Percentiles rank a stretch among this genome's conserved stretches.
These are phyloP conservation scores for Cordyceps militaris DNA, from an alignment of 2,329 filamentous ascomycete species.

Conservation along the genomic window DNA sequence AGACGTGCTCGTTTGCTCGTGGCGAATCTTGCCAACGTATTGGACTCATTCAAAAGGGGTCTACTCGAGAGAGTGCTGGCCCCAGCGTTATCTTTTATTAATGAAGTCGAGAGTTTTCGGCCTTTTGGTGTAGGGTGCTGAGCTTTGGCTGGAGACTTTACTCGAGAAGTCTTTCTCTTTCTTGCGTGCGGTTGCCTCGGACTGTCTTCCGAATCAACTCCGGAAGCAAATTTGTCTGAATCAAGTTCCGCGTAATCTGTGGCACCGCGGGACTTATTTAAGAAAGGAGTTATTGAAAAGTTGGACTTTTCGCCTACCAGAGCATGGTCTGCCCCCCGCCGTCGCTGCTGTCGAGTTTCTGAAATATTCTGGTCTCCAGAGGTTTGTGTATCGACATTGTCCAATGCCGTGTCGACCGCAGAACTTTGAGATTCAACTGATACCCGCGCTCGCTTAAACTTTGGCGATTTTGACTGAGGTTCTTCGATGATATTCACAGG, in stretches of 20 bases:
- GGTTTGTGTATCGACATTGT: conserved; percentile 42
- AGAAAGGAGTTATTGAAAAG: conserved; percentile 90
- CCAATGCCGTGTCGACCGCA: conserved; percentile 14
- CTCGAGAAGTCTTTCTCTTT: background rate
- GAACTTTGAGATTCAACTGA: background rate
- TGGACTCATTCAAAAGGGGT: background rate
- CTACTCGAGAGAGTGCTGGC: background rate
- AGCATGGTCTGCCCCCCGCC: conserved; percentile 45
- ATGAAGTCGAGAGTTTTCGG: background rate
- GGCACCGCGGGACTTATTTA: conserved; percentile 64
- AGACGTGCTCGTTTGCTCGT: background rate
- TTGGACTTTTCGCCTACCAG: conserved; percentile 74
- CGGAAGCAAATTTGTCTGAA: background rate
- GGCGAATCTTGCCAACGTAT: background rate
- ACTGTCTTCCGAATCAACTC: background rate
- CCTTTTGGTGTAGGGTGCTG: background rate
- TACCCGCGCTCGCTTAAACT: background rate
- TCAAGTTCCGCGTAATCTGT: conserved; percentile 24
- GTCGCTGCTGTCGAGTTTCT: conserved; percentile 43
- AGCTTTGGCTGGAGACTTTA: background rate
- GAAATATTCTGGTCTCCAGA: conserved; percentile 36
- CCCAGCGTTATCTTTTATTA: background rate
- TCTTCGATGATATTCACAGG: background rate
- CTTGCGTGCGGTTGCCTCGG: background rate
- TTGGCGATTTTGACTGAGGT: background rate